Conservation (phyloP, 768 basidiomycete species). For the Coprinellus aureogranulatus region DNA sequence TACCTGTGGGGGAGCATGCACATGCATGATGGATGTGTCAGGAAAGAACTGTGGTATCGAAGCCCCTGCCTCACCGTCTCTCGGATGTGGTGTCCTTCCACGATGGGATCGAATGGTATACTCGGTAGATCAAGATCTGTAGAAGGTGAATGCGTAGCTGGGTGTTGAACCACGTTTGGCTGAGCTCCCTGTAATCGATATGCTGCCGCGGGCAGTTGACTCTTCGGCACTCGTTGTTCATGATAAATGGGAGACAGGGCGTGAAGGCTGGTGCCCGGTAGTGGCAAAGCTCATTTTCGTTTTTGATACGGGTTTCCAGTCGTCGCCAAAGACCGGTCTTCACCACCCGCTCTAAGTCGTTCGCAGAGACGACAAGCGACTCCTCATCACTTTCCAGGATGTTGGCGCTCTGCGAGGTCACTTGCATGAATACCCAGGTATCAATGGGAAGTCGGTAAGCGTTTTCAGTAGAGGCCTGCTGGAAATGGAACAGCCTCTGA, state of each 20-base stretch:
- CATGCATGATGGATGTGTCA: neutral
- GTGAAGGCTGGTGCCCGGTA: constrained; percentile 11
- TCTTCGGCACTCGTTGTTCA: constrained; percentile 15
- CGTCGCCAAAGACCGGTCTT: constrained; percentile 3
- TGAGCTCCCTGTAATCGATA: constrained; percentile 7
- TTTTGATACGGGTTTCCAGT: constrained; percentile 5
- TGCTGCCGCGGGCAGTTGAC: constrained; percentile 17
- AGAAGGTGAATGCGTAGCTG: constrained; percentile 20
- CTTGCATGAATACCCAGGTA: neutral
- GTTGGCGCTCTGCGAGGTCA: neutral
- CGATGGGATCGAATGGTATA: constrained; percentile 2
- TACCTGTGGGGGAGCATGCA: constrained; percentile 27
- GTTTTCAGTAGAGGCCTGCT: constrained; percentile 21
- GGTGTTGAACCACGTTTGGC: constrained; percentile 15
- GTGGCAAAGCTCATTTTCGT: constrained; percentile 12
- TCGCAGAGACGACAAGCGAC: neutral
- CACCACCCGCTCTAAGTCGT: neutral
- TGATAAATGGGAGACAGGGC: constrained; percentile 16
- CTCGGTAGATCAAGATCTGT: constrained; percentile 18
- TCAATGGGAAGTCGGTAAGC: constrained; percentile 22
- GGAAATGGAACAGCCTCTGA: constrained; percentile 35
- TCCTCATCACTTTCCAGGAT: constrained; percentile 8
- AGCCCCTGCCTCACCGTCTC: constrained; percentile 7
- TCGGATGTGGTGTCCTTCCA: neutral
- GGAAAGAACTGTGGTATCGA: neutral